Base-by-base conservation (phyloP, 2,329 filamentous ascomycete genomes). In the Colletotrichum nymphaeae region DNA sequence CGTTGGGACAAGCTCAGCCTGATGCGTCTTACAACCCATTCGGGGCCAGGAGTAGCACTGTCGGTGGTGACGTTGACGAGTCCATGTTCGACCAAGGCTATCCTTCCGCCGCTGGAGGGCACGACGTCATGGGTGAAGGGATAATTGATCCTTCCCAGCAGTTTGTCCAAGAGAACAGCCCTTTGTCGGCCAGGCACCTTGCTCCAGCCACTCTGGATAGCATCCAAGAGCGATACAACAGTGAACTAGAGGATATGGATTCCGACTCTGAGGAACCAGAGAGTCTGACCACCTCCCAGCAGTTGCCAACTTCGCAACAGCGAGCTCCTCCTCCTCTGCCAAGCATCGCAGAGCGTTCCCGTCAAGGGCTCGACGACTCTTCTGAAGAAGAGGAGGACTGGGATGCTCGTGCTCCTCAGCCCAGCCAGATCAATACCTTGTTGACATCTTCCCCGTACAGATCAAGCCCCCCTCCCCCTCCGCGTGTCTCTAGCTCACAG, bases 181-280 rank as follows among this genome's bases (percentile, higher is more conserved):
- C 69, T 14, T 3, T 73, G 5, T 30, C 60, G 1, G 5, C 60
- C 1, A 60, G 67, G 12, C 37, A 63, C 30, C 49, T 57, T 12
- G 70, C 55, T 9, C 35, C 67, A 11, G 32, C 14, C 12, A 49
- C 67, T 6, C 14, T 73, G 55, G 70, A 73, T 5, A 53, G 67
- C 14, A 73, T 73, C 5, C 70, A 73, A 35, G 70, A 73, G 30
- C 70, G 70, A n/a, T 73, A 73, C 56, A 73, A 73, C 46, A 73
- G 70, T 67, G 70, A 73, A 49, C 26, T 73, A 49, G 70, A 73
- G 28, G 70, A 73, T 12, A 70, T 70, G 67, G 70, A 73, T 8
- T 73, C 70, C 4, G 70, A 73, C 37, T 73, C 70, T 7, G 70
- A 73, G 37, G 70, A 64, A 6, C 60, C 46, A 7, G 70, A 73